These are phyloP conservation scores for Cladosporium cucumerinum DNA, from an alignment of 2,329 filamentous ascomycete genomes.

Conservation along the genomic window DNA sequence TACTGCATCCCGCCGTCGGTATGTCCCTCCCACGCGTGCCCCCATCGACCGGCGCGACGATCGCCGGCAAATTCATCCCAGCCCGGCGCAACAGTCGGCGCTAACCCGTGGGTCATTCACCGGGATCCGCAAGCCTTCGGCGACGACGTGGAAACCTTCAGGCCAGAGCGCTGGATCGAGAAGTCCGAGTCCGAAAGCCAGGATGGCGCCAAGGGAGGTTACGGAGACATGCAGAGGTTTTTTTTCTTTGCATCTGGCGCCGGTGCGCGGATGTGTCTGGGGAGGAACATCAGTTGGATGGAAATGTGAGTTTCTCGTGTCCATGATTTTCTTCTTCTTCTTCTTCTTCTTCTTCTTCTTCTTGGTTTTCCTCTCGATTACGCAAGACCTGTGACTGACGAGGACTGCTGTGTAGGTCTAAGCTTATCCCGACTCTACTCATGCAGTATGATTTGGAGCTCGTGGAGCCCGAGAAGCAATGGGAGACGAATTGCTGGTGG, in stretches of 20 bases:
- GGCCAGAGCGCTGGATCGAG: conserved; percentile 37
- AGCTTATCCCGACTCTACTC: conserved; percentile 37
- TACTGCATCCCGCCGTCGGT: conserved; percentile 44
- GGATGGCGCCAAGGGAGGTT: conserved; percentile 32
- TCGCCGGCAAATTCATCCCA: conserved; percentile 36
- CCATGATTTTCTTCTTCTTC: background rate
- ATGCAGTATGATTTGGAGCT: conserved; percentile 36
- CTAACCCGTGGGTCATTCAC: conserved; percentile 36
- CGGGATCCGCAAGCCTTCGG: conserved; percentile 31
- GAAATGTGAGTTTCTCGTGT: conserved; percentile 30
- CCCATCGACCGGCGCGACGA: conserved; percentile 36
- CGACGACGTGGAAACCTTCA: conserved; percentile 34
- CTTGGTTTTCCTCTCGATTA: too few species aligned
- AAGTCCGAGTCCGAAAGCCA: conserved; percentile 33
- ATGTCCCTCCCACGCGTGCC: conserved; percentile 39
- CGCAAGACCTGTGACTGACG: background rate
- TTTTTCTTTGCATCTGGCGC: conserved; percentile 39
- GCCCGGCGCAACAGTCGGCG: conserved; percentile 35
- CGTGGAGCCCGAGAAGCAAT: conserved; percentile 30
- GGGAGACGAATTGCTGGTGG: conserved; percentile 32
- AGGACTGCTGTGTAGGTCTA: conserved; percentile 18
- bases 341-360: too few species aligned
- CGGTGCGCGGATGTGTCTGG: conserved; percentile 31
- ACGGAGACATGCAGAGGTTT: conserved; percentile 27
- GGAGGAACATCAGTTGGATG: conserved; percentile 36